phyloP scores from a whole-genome alignment of 768 basidiomycete species.

The Mrakia hoshinonis region DNA sequence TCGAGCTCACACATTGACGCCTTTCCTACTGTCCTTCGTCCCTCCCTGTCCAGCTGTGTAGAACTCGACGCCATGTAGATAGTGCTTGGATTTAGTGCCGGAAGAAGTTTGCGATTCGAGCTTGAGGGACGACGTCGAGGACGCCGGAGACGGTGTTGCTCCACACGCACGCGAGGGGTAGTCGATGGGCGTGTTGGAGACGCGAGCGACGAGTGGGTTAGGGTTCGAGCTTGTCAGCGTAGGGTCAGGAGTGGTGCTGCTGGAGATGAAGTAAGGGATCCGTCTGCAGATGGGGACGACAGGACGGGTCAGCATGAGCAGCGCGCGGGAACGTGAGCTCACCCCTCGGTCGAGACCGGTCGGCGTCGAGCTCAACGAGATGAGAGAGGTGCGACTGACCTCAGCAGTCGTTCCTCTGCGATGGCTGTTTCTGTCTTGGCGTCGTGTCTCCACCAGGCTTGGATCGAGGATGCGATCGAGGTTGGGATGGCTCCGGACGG shows the following conservation, averaged over 20 bases:
- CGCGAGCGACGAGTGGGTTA: constrained; percentile 16
- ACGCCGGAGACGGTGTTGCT: neutral
- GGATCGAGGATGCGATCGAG: neutral
- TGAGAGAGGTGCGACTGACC: constrained; percentile 3
- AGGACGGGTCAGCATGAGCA: neutral
- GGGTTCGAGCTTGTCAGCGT: neutral
- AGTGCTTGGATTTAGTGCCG: neutral
- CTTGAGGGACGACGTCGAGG: neutral
- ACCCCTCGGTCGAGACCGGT: neutral
- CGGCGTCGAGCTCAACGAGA: neutral
- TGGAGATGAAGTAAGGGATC: constrained; percentile 15
- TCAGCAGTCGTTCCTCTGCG: constrained; percentile 25
- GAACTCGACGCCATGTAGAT: constrained; percentile 24
- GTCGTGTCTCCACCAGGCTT: constrained; percentile 19
- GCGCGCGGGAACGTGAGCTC: neutral
- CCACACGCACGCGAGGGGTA: neutral
- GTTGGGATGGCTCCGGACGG: neutral
- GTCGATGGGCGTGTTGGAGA: neutral
- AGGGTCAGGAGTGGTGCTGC: constrained; percentile 5
- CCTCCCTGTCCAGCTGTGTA: constrained; percentile 16
- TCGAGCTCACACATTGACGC: constrained; percentile 18
- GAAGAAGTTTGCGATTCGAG: neutral
- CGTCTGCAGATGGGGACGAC: constrained; percentile 1
- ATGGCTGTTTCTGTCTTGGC: constrained; percentile 17
- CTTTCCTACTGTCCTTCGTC: neutral